Base-by-base conservation (phyloP, 176 grass and related monocot species). In the Stipa capillata region DNA sequence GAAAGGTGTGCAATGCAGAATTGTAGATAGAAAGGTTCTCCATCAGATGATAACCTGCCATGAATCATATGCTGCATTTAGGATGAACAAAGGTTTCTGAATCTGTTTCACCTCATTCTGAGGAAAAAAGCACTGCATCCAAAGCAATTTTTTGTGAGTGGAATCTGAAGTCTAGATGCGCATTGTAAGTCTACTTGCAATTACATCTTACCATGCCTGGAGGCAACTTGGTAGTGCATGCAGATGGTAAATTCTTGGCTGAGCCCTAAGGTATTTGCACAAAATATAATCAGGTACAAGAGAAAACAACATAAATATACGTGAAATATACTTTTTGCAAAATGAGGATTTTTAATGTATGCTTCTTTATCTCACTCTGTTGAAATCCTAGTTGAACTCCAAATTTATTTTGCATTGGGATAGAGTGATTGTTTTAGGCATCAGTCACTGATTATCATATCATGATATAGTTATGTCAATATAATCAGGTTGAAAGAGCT, bases 41-140 rank as follows among this genome's bases (percentile, higher is more conserved):
- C 12, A 85, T 42, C 51, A 15, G 52, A 69, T 27, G 24, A 61
- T 21, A 44, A 93, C 92, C 92, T 94, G 92, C 92, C 92, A 92
- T 53, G 87, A 86, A 85, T 94, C 92, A 72, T 94, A 94, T 51
- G 92, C 89, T 48, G 92, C 71, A 11, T 94, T 94, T 29, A 92
- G 80, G 60, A 94, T 61, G 65, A 92, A 94, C 18, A 94, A 47
- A 32, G 92, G 86, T 32, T 89, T 87, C 12, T 56, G 81, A 25
- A 89, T 85, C 40, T 79, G 81, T 12, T 78, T 55, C 65, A 94
- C 72, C 34, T 82, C 77, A 25, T 91, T 91, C 52, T 89, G 77
- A 13, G 92, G 89, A 20, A 89, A 94, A 79, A 94, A 85, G 25
- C 92, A 94, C 92, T 94, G 84, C 71, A 75, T 64, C 11, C 28